phyloP scores from a whole-genome alignment of 2,329 filamentous ascomycete genomes.

The Claviceps africana region DNA sequence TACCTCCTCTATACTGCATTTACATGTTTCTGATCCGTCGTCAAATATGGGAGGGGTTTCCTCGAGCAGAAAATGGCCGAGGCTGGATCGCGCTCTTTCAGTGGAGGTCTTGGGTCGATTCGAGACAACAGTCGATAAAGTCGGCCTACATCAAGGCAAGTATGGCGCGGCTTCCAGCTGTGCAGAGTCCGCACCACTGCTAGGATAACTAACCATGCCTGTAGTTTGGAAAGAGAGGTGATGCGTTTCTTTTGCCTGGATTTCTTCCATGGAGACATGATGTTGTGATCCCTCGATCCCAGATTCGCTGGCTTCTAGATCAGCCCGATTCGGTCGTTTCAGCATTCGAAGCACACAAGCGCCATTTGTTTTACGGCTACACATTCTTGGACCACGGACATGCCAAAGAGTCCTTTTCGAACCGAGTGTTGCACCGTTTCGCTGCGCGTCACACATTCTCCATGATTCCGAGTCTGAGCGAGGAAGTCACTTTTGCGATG shows the following conservation, averaged over 20 bases:
- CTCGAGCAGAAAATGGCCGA: background rate
- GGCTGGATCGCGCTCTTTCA: background rate
- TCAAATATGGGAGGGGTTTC: background rate
- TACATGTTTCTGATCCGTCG: background rate
- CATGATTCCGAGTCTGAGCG: conserved; percentile 26
- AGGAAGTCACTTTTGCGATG: conserved; percentile 24
- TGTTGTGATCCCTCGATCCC: conserved; percentile 28
- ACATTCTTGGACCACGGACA: conserved; percentile 26
- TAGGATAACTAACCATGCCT: background rate
- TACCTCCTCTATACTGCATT: background rate
- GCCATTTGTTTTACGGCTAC: conserved; percentile 23
- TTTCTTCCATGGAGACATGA: conserved; percentile 27
- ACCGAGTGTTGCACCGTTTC: conserved; percentile 28
- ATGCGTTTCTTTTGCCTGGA: conserved; percentile 28
- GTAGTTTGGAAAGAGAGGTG: conserved; percentile 27
- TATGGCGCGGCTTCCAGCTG: background rate
- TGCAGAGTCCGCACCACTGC: background rate
- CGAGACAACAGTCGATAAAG: background rate
- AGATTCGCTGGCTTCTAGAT: conserved; percentile 32
- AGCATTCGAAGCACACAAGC: conserved; percentile 25
- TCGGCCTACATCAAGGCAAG: background rate
- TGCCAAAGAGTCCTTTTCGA: conserved; percentile 25
- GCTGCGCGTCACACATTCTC: conserved; percentile 25
- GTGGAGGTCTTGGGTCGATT: background rate
- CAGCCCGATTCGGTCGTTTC: conserved; percentile 31